Conservation (phyloP, 2,329 filamentous ascomycete genomes). For the Leptosphaerulina australis region DNA sequence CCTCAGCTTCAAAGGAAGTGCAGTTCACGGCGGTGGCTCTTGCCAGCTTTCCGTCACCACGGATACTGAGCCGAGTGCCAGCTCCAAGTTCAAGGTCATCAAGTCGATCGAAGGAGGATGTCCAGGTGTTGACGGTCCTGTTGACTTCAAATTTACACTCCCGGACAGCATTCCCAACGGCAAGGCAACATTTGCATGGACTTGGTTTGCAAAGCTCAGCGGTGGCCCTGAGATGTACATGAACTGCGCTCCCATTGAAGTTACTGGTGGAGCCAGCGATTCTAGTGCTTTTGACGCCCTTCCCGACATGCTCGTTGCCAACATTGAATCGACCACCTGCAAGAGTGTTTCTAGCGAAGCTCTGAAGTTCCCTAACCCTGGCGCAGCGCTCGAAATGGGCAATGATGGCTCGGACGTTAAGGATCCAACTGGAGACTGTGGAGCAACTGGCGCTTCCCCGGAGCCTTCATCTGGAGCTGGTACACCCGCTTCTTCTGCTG, state of each 20-base stretch:
- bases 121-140: constrained; percentile 68
- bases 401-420: constrained; percentile 19
- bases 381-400: constrained; percentile 59
- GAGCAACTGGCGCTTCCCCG: constrained; percentile 24
- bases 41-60: constrained; percentile 84
- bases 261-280: constrained; percentile 62
- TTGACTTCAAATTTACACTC: constrained; percentile 71
- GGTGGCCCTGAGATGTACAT: constrained; percentile 87
- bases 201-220: constrained; percentile 81
- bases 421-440: constrained; percentile 32
- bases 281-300: constrained; percentile 64
- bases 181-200: constrained; percentile 84
- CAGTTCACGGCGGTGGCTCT: constrained; percentile 86
- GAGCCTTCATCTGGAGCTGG: constrained; percentile 19
- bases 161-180: constrained; percentile 75
- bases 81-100: constrained; percentile 83
- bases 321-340: constrained; percentile 63
- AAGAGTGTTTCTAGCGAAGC: constrained; percentile 60
- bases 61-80: constrained; percentile 57
- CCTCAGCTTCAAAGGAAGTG: constrained; percentile 71
- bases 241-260: constrained; percentile 81
- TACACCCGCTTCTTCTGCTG: constrained; percentile 23
- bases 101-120: constrained; percentile 87
- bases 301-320: constrained; percentile 76
- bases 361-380: constrained; percentile 70